Evolutionary conservation across 2,329 filamentous ascomycete species (phyloP).

Genomic region (Dactylellina haptotyla): DNA sequence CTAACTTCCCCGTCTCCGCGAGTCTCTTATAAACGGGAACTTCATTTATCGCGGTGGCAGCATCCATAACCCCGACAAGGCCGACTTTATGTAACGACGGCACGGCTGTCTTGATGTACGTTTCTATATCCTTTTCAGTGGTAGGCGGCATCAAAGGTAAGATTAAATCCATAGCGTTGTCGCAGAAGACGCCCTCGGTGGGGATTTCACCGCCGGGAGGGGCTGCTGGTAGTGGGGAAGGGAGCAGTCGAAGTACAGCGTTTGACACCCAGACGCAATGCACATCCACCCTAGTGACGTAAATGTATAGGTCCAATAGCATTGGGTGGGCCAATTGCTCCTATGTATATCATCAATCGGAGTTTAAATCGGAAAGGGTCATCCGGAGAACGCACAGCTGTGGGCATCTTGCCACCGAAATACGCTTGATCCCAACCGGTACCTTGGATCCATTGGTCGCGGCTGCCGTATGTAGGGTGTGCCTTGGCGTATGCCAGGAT

Average conservation of each 20-base stretch:
- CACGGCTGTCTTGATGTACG: slow-evolving; percentile 71
- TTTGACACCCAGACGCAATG: slow-evolving; percentile 77
- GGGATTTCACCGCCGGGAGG: slow-evolving; percentile 74
- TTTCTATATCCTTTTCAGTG: slow-evolving; percentile 66
- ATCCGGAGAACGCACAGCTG: slow-evolving; percentile 66
- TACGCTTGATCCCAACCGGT: slow-evolving; percentile 77
- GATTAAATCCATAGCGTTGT: slow-evolving; percentile 76
- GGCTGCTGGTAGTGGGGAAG: slow-evolving; percentile 63
- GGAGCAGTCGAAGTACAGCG: slow-evolving; percentile 71
- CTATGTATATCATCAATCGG: slow-evolving; percentile 59
- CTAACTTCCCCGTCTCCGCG: slow-evolving; percentile 67
- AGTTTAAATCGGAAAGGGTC: not conserved
- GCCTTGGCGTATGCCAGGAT: slow-evolving; percentile 66
- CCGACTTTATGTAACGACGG: slow-evolving; percentile 71
- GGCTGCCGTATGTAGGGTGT: slow-evolving; percentile 67
- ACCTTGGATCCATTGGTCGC: slow-evolving; percentile 72
- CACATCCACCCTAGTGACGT: slow-evolving; percentile 76
- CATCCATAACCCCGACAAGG: slow-evolving; percentile 75
- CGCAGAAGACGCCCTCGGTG: slow-evolving; percentile 75
- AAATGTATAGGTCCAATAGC: slow-evolving; percentile 70
- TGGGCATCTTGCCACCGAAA: slow-evolving; percentile 71
- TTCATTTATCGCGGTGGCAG: slow-evolving; percentile 68
- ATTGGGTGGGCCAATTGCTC: slow-evolving; percentile 68
- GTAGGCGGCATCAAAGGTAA: slow-evolving; percentile 70
- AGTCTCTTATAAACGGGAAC: slow-evolving; percentile 59